Evolutionary conservation across 2,329 filamentous ascomycete species (phyloP).

Genomic region (Pyricularia sp.): DNA sequence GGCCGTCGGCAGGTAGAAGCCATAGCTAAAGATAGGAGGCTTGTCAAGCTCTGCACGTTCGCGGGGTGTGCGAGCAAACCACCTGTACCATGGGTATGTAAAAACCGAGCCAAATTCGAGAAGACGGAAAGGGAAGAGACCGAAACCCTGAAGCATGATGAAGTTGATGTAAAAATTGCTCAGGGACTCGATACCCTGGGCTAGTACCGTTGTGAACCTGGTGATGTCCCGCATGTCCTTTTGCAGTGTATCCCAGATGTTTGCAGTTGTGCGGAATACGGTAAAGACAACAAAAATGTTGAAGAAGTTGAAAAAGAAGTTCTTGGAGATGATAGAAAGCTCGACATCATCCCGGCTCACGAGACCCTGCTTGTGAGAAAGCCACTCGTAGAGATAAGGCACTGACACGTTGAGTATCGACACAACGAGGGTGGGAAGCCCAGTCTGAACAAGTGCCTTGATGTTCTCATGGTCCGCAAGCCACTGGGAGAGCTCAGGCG

Average conservation of each 20-base stretch:
- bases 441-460: conserved; percentile 73
- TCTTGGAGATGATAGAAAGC: conserved; percentile 91
- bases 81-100: conserved; percentile 70
- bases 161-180: conserved; percentile 87
- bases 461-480: conserved; percentile 61
- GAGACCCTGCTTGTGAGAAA: conserved; percentile 88
- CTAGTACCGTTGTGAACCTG: conserved; percentile 66
- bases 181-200: conserved; percentile 63
- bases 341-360: conserved; percentile 92
- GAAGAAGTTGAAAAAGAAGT: conserved; percentile 99
- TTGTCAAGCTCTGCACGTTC: conserved; percentile 76
- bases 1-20: conserved; percentile 88
- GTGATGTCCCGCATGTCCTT: conserved; percentile 72
- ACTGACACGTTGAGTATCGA: conserved; percentile 84
- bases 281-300: conserved; percentile 97
- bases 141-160: conserved; percentile 88
- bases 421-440: conserved; percentile 74
- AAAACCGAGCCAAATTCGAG: conserved; percentile 81
- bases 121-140: conserved; percentile 84
- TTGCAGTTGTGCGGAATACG: conserved; percentile 71
- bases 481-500: conserved; percentile 58
- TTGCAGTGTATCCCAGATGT: conserved; percentile 62
- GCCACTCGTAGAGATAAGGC: conserved; percentile 88
- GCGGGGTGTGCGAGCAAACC: conserved; percentile 77
- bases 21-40: conserved; percentile 87